phyloP scores from a whole-genome alignment of 495 filamentous ascomycete species.

The Aspergillus diversus region DNA sequence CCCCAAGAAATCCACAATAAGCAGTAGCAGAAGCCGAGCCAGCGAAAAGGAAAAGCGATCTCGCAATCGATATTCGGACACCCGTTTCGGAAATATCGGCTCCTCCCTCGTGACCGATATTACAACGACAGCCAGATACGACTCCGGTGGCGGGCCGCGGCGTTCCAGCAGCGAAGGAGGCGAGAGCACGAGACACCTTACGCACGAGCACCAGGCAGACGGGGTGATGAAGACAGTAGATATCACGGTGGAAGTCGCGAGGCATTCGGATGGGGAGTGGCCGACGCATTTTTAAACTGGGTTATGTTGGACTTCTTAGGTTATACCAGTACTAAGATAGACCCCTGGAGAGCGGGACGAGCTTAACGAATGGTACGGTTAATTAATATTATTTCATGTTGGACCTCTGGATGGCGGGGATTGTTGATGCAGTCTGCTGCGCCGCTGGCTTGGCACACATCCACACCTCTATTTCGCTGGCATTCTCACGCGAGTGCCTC shows the following conservation, averaged over 20 bases:
- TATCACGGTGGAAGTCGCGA: constrained; percentile 26
- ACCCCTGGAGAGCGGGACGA: neutral
- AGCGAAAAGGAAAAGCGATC: constrained; percentile 1
- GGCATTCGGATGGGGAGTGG: neutral
- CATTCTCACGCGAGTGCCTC: neutral
- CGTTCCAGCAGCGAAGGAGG: constrained; percentile 20
- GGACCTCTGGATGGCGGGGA: neutral
- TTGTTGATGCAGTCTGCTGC: neutral
- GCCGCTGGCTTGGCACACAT: neutral
- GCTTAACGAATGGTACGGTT: neutral
- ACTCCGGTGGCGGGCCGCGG: constrained; percentile 2
- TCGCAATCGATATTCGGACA: neutral
- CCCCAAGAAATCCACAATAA: constrained; percentile 17
- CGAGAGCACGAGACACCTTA: constrained; percentile 26
- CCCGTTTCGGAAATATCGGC: neutral
- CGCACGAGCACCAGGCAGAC: constrained; percentile 10
- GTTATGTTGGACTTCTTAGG: neutral
- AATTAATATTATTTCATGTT: neutral
- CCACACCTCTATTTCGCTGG: neutral
- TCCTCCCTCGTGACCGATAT: constrained; percentile 19
- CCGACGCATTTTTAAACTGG: neutral
- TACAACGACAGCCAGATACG: neutral
- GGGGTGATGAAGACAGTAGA: constrained; percentile 29
- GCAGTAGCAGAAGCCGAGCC: constrained; percentile 11
- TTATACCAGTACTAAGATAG: neutral